Base-by-base conservation (phyloP, 306 rosid species). In the Malus sylvestris region DNA sequence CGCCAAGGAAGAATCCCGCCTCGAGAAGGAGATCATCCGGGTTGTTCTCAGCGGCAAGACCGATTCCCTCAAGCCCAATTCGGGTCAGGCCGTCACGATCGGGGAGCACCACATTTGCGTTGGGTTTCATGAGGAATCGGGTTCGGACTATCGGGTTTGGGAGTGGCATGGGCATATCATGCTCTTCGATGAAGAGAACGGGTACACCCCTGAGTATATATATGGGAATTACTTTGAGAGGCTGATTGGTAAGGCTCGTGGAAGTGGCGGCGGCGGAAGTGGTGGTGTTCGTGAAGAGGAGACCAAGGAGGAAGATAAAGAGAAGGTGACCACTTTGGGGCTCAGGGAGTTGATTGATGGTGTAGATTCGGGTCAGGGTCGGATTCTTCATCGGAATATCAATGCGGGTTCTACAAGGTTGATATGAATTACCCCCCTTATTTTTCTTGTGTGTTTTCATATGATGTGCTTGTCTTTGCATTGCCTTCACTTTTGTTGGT, bases 91-190 rank as follows among this genome's bases (percentile, higher is more conserved):
- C 13, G 92, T 95, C 29, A 72, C 92, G 1, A 68, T 92, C 45
- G 90, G 91, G 18, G 97, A 92, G 64, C 93, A 89, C 78, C 94
- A 87, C 73, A 84, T 95, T 1, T 92, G 97, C 73, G 96, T 95
- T 10, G 93, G 93, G 20, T 90, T 86, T 76, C 96, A 92, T 11
- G 89, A 86, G 63, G 99, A 95, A 40, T 83, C 87, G 77, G 93
- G 78, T 4, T 88, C 96, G 10, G 96, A 91, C 9, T 95, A 92
- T 71, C 81, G 97, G 59, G 97, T 92, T 0, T 95, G 99, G 99
- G 99, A 95, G 89, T 95, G 99, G 99, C 99, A 95, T 59, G 99
- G 99, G 1, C 99, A 95, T 25, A 80, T 95, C 68, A 92, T 92
- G 99, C 57, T 89, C 15, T 92, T 87, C 18, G 91, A 83, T 27